phyloP scores from a whole-genome alignment of 176 grass and related monocot genomes.

The Zea mays region Zm-B73-REFERENCE-NAM-5.0 NC_050096.1:229907001-229907500 shows the following conservation, averaged over 20 bases:
- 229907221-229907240: neutral
- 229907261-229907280: constrained; percentile 12
- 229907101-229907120: neutral
- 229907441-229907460: neutral
- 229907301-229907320: constrained; percentile 29
- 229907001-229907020: constrained; percentile 33
- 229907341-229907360: neutral
- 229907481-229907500: neutral
- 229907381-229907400: neutral
- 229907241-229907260: neutral
- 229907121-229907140: neutral
- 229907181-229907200: constrained; percentile 8
- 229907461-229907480: neutral
- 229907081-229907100: constrained; percentile 26
- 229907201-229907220: neutral
- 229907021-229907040: constrained; percentile 18
- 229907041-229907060: constrained; percentile 1
- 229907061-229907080: constrained; percentile 26
- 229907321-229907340: neutral
- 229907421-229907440: neutral
- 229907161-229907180: constrained; percentile 33
- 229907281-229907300: constrained; percentile 14
- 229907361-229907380: neutral
- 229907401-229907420: neutral
- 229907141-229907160: neutral